A percentile compares a stretch with the other conserved stretches of the same genome.
Conservation (phyloP, 78 protist species). For the Planoprotostelium fungivorum region DNA sequence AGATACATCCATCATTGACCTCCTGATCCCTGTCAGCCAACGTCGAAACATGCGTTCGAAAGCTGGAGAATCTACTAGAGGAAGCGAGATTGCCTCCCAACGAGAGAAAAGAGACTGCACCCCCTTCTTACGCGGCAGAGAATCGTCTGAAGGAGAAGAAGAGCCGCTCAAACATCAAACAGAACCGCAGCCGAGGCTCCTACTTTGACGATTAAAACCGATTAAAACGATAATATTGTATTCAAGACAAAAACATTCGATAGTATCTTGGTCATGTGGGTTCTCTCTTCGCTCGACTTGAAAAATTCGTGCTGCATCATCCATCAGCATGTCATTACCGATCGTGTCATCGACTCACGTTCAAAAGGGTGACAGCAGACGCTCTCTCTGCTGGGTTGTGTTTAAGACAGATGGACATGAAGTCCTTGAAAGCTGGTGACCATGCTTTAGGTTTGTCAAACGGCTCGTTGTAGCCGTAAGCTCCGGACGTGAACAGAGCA, state of each 20-base stretch:
- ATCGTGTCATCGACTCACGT: background rate
- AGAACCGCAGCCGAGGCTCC: background rate
- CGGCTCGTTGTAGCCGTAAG: slow-evolving; percentile 8
- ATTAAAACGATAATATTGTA: background rate
- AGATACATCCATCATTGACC: background rate
- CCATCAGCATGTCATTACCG: background rate
- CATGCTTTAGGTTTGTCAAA: slow-evolving; percentile 10
- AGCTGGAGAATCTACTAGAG: background rate
- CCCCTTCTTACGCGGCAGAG: background rate
- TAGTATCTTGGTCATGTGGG: background rate
- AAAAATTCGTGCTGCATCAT: background rate
- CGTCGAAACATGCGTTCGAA: background rate
- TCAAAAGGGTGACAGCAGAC: slow-evolving; percentile 10
- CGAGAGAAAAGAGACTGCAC: background rate
- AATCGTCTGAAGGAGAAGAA: background rate
- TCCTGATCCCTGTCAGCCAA: background rate
- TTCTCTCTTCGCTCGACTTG: background rate
- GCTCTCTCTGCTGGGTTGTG: slow-evolving; percentile 31
- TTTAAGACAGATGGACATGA: slow-evolving; percentile 19
- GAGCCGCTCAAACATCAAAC: background rate
- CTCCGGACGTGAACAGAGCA: slow-evolving; percentile 29
- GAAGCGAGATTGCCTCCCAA: background rate
- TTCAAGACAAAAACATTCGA: background rate
- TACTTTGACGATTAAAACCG: background rate
- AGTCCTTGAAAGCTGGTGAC: slow-evolving; percentile 32